Base-by-base conservation (phyloP, 257 asterid genomes). In the Solanum pimpinellifolium region DNA sequence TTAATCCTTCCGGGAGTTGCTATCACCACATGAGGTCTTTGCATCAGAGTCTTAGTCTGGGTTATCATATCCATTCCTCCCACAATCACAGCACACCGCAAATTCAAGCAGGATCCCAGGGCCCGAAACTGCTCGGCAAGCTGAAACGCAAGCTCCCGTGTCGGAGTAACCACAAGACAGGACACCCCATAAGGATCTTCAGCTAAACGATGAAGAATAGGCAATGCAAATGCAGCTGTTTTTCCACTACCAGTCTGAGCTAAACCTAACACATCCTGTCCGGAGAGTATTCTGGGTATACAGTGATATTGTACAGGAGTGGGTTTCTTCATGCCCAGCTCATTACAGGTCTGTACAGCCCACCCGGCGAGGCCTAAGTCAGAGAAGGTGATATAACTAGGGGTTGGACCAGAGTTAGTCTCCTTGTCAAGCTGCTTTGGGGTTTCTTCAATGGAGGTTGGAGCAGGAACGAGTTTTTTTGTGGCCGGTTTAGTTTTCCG, bases 171-270 rank as follows among this genome's bases (percentile, higher is more conserved):
- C 39, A 97, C 99, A 83, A 97, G 87, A 10, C 98, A 95, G 76
- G 92, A 97, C 76, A 97, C 99, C 37, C 99, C 99, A 23, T 88
- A 97, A 0, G 98, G 99, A 49, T 97, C 90, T 83, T 92, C 91
- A 2, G 99, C 95, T 6, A 97, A 91, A 31, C 90, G 92, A 42
- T 97, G 93, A 56, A 97, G 98, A 69, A 97, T 96, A 0, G 99
- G 99, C 6, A 97, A 95, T 1, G 98, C 99, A 69, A 97, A 97
- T 3, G 99, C 96, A 1, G 99, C 99, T 8, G 99, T 97, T 84
- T 97, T 97, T 13, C 98, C 99, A 56, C 96, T 96, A 14, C 99
- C 99, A 12, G 98, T 97, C 88, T 97, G 94, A n/a, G 99, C 98
- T 12, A 95, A 80, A 59, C 98, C 99, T 89, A 97, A 78, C 78